Base-by-base conservation (phyloP, 83 land plant species). In the Picea abies region DNA sequence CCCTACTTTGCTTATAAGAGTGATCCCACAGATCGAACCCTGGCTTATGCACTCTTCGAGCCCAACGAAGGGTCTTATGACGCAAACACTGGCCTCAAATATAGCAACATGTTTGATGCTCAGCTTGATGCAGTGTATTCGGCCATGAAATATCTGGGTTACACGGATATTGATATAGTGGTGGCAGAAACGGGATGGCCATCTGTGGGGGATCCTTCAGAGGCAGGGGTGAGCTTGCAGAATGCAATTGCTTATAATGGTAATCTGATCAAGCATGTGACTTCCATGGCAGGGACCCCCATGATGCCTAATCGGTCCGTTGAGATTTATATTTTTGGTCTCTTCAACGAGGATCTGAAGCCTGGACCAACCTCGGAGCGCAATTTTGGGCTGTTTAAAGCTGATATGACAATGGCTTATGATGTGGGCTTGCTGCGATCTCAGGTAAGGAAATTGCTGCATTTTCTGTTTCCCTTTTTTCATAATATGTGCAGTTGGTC, bases 111-210 rank as follows among this genome's bases (percentile, higher is more conserved):
- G 93, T 90, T 90, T 63, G 96, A 93, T 66, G 96, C 96, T 47
- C 92, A 88, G 85, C 83, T 92, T 56, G 96, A 94, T 85, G 93
- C 95, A 39, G 83, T 92, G 17, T 75, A 70, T 16, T 88, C 93
- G 39, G 95, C 95, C 20, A 44, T 94, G 86, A 81, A 80, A 14
- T 63, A 82, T 60, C 64, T 83, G 80, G 86, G 88, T 35, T 87
- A 85, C 84, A 82, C 85, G 79, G 88, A 84, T 19, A 47, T 92
- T 23, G 91, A 87, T 63, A 86, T 94, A 32, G 87, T 87, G 37
- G 90, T 94, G 73, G 88, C 91, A 15, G 94, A 94, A 85, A 94
- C 96, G 5, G 96, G 96, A 23, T 94, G 96, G 94, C 93, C 96
- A 2, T 92, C 91, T 83, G 26, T 58, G 0, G 95, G 95, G 4